Evolutionary conservation across 2,329 filamentous ascomycete species (phyloP), one percentile per base, ranked within the genome.

Genomic region (Cladosporium cucumerinum): DNA sequence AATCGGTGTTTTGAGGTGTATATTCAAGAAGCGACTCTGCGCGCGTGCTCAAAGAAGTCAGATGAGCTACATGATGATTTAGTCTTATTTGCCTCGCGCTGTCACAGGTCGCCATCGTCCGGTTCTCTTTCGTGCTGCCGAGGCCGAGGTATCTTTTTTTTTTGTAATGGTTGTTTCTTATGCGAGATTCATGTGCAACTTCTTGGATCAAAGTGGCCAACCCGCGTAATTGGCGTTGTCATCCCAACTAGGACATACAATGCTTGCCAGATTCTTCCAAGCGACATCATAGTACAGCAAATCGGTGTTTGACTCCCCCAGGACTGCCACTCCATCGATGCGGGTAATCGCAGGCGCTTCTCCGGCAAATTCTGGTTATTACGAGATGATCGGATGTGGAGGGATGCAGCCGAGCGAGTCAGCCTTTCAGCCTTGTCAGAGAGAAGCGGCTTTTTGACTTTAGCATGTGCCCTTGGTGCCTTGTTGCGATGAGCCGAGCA

Each of bases 61-160:
- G 30, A 62, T 62, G 59, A 54, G 59, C 59, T 30, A 49, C 26
- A n/a, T 49, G 28, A 32, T 59, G 6, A 43, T 43, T 43, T 43
- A 43, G 36, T 43, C 36, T n/a, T n/a, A n/a, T n/a, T n/a, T 43
- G 36, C 36, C 21, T 43, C 36, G 36, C 36, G 36, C 57, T 28
- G 25, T 46, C 57, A 46, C 36, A 28, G 25, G 49, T 57, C 36
- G 2, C 36, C 5, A 25, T 21, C 32, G n/a, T 60, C 57, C 57
- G 57, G 57, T 60, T 60, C 57, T 60, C 57, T 60, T 60, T 60
- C 57, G 57, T 59, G 23, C 14, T 51, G 46, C 57, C 57, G 43
- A 48, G 57, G 43, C 57, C 57, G 43, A 48, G 57, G 57, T 16
- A 49, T 49, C 34, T 46, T 21, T 25, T 43, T 10, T 30, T 2